Percentiles rank a stretch among this genome's conserved stretches.
Conservation (phyloP, 176 grass and related monocot genomes). For the Carex cristatella region DNA sequence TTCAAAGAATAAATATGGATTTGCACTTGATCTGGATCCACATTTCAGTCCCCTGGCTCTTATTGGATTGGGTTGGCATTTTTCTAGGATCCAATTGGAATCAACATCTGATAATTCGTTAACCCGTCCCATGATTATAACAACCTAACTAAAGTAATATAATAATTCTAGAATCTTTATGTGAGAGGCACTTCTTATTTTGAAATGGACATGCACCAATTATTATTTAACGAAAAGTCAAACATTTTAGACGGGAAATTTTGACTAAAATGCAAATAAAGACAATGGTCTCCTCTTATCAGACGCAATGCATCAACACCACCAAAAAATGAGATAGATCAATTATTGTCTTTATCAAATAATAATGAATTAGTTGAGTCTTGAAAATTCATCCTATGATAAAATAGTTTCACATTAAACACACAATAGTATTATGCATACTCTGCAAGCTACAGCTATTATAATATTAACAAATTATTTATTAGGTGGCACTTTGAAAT, state of each 20-base stretch:
- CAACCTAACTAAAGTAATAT: not conserved
- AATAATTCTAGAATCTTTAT: not conserved
- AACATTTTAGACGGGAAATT: not conserved
- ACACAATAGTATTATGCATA: no score
- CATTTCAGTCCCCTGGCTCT: not conserved
- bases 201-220: constrained; percentile 4
- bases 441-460: not conserved
- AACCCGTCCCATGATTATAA: not conserved
- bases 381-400: no score
- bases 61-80: not conserved
- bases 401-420: no score
- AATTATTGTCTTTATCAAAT: not conserved
- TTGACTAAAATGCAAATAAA: not conserved
- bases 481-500: not conserved
- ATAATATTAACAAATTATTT: not conserved
- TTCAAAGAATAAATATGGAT: not conserved
- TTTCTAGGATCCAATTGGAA: not conserved
- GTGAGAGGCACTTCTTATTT: not conserved
- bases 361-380: not conserved
- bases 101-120: not conserved
- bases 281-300: not conserved
- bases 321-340: not conserved
- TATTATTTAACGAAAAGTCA: not conserved
- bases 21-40: not conserved
- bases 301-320: not conserved